A percentile compares a stretch with the other conserved stretches of the same genome.
Conservation (phyloP, 495 filamentous ascomycete species). For the Gamarada debralockiae region DNA sequence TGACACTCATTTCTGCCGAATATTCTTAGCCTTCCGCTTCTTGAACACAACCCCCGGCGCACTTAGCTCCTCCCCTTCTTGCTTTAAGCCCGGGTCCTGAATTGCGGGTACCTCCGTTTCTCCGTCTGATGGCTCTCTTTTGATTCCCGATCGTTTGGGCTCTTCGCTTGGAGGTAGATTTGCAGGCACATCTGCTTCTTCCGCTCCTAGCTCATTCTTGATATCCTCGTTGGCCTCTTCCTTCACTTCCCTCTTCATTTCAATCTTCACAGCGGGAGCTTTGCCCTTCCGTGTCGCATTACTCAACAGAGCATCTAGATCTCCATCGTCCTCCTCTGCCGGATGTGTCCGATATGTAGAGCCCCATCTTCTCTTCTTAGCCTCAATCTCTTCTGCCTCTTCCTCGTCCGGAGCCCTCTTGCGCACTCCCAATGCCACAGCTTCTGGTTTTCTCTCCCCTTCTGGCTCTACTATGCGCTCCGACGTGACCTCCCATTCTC, state of each 20-base stretch:
- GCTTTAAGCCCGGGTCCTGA: constrained; percentile 12
- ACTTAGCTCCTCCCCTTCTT: constrained; percentile 4
- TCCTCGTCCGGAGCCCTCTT: constrained; percentile 42
- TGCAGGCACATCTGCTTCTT: constrained; percentile 2
- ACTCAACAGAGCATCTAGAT: constrained; percentile 69
- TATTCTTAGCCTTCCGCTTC: constrained; percentile 81
- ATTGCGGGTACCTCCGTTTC: neutral
- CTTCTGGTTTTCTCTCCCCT: constrained; percentile 21
- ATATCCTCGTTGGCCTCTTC: constrained; percentile 5
- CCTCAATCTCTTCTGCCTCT: constrained; percentile 56
- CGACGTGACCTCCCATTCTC: constrained; percentile 79
- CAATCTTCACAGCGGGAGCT: constrained; percentile 7
- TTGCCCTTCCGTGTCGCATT: constrained; percentile 25
- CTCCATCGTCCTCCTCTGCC: constrained; percentile 48
- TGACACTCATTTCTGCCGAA: constrained; percentile 46
- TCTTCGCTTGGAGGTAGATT: constrained; percentile 19
- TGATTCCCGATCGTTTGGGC: no score
- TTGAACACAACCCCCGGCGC: constrained; percentile 66
- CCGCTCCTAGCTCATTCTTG: constrained; percentile 15
- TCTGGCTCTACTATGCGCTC: constrained; percentile 42
- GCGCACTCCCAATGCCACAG: constrained; percentile 20
- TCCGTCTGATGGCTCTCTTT: constrained; percentile 21
- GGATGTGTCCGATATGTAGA: constrained; percentile 64
- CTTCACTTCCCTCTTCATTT: constrained; percentile 28
- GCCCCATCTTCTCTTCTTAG: constrained; percentile 71